A percentile compares a stretch with the other conserved stretches of the same genome.
Evolutionary conservation across 345 rosid species (phyloP).

Genomic region (Eucalyptus curtisii): DNA sequence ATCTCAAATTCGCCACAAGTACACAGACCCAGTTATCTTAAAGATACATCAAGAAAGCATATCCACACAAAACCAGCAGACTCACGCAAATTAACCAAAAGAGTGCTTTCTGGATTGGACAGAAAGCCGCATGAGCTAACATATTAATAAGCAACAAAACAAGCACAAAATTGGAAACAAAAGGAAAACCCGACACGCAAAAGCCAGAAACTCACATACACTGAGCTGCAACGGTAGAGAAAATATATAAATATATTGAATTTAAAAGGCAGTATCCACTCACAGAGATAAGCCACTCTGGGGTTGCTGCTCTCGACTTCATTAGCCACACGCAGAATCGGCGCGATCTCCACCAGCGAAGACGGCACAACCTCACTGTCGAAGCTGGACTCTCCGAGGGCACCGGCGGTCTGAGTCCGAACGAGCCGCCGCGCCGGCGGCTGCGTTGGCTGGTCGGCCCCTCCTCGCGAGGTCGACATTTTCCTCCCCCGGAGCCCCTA

Average conservation of each 20-base stretch:
- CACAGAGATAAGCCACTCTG: slow-evolving; percentile 96
- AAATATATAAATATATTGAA: not conserved
- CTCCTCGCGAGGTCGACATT: slow-evolving; percentile 51
- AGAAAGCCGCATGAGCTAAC: not conserved
- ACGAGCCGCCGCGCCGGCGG: slow-evolving; percentile 42
- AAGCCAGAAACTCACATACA: not conserved
- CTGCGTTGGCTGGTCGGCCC: slow-evolving; percentile 26
- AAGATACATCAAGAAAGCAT: not conserved
- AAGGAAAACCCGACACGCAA: not conserved
- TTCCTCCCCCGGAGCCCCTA: not conserved
- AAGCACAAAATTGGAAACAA: not conserved
- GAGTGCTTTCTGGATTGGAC: not conserved
- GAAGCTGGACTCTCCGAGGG: slow-evolving; percentile 75
- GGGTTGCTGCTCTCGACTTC: slow-evolving; percentile 88
- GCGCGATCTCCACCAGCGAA: slow-evolving; percentile 87
- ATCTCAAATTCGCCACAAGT: not conserved
- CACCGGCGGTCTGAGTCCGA: slow-evolving; percentile 92
- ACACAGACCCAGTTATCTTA: not conserved
- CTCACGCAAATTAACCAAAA: not conserved
- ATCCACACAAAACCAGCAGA: not conserved
- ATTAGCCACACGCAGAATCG: slow-evolving; percentile 99
- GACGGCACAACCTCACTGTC: slow-evolving; percentile 99
- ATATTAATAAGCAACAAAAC: not conserved
- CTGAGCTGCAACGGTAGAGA: not conserved
- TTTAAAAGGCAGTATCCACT: slow-evolving; percentile 3